Base-by-base conservation (phyloP, 768 basidiomycete species). In the Macrocybe gigantea region DNA sequence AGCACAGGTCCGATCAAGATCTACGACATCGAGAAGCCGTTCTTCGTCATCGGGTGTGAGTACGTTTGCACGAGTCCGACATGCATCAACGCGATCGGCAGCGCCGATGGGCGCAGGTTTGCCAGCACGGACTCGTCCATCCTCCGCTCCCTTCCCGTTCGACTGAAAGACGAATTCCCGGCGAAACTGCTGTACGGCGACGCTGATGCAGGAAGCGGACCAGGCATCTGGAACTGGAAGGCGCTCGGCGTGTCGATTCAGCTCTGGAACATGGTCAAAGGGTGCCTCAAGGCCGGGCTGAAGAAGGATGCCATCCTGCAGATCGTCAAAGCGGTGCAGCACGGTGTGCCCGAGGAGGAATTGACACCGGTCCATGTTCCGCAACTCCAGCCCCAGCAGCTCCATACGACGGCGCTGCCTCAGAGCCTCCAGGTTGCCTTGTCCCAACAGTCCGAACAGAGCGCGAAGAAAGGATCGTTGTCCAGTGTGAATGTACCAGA, bases 21-120 rank as follows among this genome's bases (percentile, higher is more conserved):
- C 5, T 87, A 88, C 60, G 88, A 91, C 55, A 77, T 91, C 42
- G 80, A 83, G 53, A 80, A 79, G 50, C 85, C 86, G 2, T 91
- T 90, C 66, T 90, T 85, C 59, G 75, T 91, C 61, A 87, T 91
- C 33, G 88, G 85, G n/a, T 88, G 87, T 59, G 83, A 87, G 60
- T 91, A 91, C 50, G 70, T 73, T 5, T 91, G 88, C 59, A 73
- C 72, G 43, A 80, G 73, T 30, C 37, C 64, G 1, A 38, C 65
- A 14, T 88, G 85, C 58, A 50, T 69, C 29, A 29, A 31, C 15
- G 42, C 31, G 12, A 11, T 30, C 3, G 29, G n/a, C 5, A 59
- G 71, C 30, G 60, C 68, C 32, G 82, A 84, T 32, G 82, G 82
- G 3, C 77, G 85, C 31, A 79, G 70, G 52, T 88, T 80, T 54